phyloP scores from a whole-genome alignment of 176 grass and related monocot genomes.

The Olyra latifolia region DNA sequence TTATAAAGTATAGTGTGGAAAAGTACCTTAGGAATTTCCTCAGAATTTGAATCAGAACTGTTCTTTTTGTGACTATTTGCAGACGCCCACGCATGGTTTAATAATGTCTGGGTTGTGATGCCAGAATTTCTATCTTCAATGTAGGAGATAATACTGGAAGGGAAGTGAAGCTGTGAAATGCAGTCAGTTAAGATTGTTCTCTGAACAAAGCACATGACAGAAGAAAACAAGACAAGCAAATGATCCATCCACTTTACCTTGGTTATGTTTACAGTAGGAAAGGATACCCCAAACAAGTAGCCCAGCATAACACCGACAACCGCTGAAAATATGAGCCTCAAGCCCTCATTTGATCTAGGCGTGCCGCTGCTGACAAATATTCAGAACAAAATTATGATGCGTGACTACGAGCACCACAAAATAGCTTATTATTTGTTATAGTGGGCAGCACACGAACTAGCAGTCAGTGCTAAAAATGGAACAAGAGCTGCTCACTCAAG shows the following conservation, averaged over 20 bases:
- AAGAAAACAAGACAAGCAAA: conserved; percentile 19
- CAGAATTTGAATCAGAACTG: conserved; percentile 53
- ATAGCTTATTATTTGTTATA: not conserved
- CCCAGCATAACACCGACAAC: conserved; percentile 75
- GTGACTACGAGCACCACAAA: not conserved
- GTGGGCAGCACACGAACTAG: not conserved
- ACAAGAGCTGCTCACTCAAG: not conserved
- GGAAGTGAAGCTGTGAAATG: conserved; percentile 59
- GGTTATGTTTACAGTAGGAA: conserved; percentile 78
- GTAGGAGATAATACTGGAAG: conserved; percentile 84
- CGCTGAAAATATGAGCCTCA: conserved; percentile 72
- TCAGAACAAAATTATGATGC: not conserved
- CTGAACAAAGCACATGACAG: not conserved
- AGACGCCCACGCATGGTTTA: conserved; percentile 80
- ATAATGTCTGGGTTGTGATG: conserved; percentile 79
- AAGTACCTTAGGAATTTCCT: conserved; percentile 74
- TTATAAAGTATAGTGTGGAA: conserved; percentile 8
- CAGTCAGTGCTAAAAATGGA: not conserved
- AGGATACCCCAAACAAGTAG: conserved; percentile 82
- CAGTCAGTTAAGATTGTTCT: not conserved
- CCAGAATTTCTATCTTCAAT: conserved; percentile 89
- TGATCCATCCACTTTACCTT: conserved; percentile 43
- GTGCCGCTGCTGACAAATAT: conserved; percentile 39
- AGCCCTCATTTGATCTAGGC: conserved; percentile 69
- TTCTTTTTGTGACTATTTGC: conserved; percentile 72